phyloP scores from a whole-genome alignment of 108 stramenopile genomes.

The Cylindrotheca fusiformis region DNA sequence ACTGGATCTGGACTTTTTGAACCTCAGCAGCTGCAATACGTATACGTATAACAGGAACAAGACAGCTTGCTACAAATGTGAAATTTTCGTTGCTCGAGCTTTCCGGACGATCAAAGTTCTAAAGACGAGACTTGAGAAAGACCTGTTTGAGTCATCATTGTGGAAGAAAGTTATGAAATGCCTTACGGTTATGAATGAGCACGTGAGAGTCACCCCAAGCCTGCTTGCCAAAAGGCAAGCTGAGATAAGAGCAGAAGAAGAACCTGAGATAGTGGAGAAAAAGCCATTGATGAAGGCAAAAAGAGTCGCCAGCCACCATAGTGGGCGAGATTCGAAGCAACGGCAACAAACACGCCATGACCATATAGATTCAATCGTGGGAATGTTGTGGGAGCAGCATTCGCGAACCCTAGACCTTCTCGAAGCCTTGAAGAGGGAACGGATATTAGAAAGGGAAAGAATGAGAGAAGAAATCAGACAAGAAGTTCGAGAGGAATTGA shows the following conservation, averaged over 20 bases:
- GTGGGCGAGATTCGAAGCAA: not conserved
- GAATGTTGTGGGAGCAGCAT: not conserved
- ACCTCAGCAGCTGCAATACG: conserved; percentile 2
- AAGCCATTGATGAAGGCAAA: not conserved
- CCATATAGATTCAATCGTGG: not conserved
- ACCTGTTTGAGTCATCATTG: not conserved
- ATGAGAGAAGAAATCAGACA: conserved; percentile 3
- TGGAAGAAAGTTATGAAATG: conserved; percentile 13
- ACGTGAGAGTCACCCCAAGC: not conserved
- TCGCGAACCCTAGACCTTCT: not conserved
- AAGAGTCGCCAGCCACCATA: not conserved
- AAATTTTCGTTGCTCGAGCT: conserved; percentile 23
- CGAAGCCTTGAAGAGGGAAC: not conserved
- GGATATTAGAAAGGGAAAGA: not conserved
- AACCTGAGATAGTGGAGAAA: not conserved
- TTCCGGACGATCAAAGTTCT: conserved; percentile 10
- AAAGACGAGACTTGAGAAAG: not conserved
- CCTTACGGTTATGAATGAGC: conserved; percentile 16
- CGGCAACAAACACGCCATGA: not conserved
- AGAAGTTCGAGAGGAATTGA: not conserved
- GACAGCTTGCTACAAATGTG: conserved; percentile 24
- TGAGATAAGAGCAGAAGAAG: not conserved
- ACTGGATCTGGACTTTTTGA: not conserved
- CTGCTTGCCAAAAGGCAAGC: not conserved
- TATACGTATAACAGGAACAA: conserved; percentile 13